Evolutionary conservation across 257 asterid species (phyloP), one percentile per base, ranked within the genome.

Genomic region (Salvia rosmarinus): DNA sequence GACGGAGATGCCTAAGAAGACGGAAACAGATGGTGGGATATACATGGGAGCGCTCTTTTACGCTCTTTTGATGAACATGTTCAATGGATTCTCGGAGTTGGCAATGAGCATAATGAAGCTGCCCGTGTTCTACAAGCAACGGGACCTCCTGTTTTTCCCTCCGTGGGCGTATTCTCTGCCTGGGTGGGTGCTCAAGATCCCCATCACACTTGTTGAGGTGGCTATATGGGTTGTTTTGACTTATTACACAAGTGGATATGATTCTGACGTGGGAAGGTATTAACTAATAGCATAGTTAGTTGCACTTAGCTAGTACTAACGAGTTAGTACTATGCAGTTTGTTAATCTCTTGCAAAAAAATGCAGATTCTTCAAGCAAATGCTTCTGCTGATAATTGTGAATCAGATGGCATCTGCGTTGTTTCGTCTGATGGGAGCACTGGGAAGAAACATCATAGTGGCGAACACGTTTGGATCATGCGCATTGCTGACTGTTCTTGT

Each of bases 161-260:
- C 75, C 93, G 0, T 90, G 96, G 96, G 88, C 91, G 1, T 88
- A 86, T 71, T 83, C 96, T 77, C 43, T 90, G 55, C 96, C 96
- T 10, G 9, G 83, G 8, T 90, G 92, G 91, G 68, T 90, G 65
- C 87, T 90, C 66, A 86, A 81, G 68, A 82, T 89, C 13, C 92
- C 95, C 0, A 46, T 90, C 75, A 66, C 93, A 35, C 69, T 90
- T 19, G 37, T 70, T 1, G 95, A 88, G 60, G 90, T 73, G 23
- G 65, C 56, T 19, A 20, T 84, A 68, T 88, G 86, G 88, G 84
- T 75, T 34, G 42, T 16, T 11, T 10, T 81, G 55, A 88, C 91
- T 64, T 88, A 85, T 69, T 88, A 88, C 60, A 55, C 72, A 55
- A 84, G 79, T 6, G 95, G 95, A 67, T 88, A 82, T 40, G 91